Evolutionary conservation across 495 filamentous ascomycete species (phyloP).

Genomic region (Sordaria brevicollis): DNA sequence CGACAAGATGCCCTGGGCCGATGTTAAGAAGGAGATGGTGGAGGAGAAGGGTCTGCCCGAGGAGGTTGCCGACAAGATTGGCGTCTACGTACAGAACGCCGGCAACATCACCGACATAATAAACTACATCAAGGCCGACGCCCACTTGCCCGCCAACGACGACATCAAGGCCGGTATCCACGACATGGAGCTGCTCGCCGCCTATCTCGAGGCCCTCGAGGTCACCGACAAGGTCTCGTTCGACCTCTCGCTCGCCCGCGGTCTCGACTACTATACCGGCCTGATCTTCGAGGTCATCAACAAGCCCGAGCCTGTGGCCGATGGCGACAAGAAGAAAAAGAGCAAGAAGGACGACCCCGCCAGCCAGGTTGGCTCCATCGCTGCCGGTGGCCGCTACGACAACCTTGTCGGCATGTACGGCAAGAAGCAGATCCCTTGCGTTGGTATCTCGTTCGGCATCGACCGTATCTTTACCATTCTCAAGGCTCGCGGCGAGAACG

Average conservation of each 20-base stretch:
- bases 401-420: constrained; percentile 92
- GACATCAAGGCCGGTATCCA: constrained; percentile 66
- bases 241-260: constrained; percentile 74
- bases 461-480: constrained; percentile 92
- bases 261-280: constrained; percentile 90
- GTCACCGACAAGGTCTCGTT: constrained; percentile 64
- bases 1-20: constrained; percentile 84
- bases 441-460: constrained; percentile 89
- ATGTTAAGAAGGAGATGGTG: constrained; percentile 86
- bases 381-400: constrained; percentile 87
- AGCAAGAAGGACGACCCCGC: constrained; percentile 1
- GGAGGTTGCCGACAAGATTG: constrained; percentile 74
- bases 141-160: constrained; percentile 53
- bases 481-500: constrained; percentile 54
- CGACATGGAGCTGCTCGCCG: constrained; percentile 73
- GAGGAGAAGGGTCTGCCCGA: constrained; percentile 76
- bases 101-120: constrained; percentile 56
- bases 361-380: constrained; percentile 55
- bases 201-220: constrained; percentile 68
- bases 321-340: background rate
- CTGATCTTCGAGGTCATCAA: constrained; percentile 77
- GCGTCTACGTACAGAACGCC: constrained; percentile 64
- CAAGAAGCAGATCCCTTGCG: constrained; percentile 77
- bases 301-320: constrained; percentile 17
- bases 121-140: constrained; percentile 50